Percentiles rank a stretch among this genome's conserved stretches.
phyloP scores from a whole-genome alignment of 371 early-diverging fungal genomes.

The Mucor racemosus region DNA sequence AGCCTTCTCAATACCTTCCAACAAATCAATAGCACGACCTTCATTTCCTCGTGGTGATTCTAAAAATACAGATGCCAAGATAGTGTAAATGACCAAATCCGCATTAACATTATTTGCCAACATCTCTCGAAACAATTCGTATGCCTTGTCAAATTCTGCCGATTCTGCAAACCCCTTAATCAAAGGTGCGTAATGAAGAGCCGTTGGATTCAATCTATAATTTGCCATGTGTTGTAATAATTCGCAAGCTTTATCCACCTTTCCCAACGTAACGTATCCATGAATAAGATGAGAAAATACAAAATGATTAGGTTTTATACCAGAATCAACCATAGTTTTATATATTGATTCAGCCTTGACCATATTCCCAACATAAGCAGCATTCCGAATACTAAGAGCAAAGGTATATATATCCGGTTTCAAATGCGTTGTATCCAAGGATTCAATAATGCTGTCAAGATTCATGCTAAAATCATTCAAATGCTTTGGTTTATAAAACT shows the following conservation, averaged over 20 bases:
- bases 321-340: constrained; percentile 33
- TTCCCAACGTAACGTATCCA: constrained; percentile 36
- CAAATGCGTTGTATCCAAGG: constrained; percentile 20
- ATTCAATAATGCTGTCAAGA: constrained; percentile 16
- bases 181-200: constrained; percentile 35
- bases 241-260: constrained; percentile 36
- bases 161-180: constrained; percentile 43
- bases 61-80: constrained; percentile 41
- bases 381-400: constrained; percentile 43
- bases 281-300: constrained; percentile 46
- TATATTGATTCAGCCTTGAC: constrained; percentile 33
- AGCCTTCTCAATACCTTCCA: constrained; percentile 23
- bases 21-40: constrained; percentile 30
- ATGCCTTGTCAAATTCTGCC: constrained; percentile 41
- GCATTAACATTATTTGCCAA: constrained; percentile 34
- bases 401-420: constrained; percentile 39
- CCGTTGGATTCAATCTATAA: constrained; percentile 31
- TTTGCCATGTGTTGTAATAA: constrained; percentile 34
- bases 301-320: constrained; percentile 41
- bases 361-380: constrained; percentile 39
- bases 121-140: constrained; percentile 41
- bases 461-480: neutral
- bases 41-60: constrained; percentile 29
- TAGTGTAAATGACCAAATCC: constrained; percentile 42
- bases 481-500: constrained; percentile 19